Evolutionary conservation across 1,284 basidiomycete genomes (phyloP), one percentile per base, ranked within the genome.

Genomic region (Marasmius fiardii): DNA sequence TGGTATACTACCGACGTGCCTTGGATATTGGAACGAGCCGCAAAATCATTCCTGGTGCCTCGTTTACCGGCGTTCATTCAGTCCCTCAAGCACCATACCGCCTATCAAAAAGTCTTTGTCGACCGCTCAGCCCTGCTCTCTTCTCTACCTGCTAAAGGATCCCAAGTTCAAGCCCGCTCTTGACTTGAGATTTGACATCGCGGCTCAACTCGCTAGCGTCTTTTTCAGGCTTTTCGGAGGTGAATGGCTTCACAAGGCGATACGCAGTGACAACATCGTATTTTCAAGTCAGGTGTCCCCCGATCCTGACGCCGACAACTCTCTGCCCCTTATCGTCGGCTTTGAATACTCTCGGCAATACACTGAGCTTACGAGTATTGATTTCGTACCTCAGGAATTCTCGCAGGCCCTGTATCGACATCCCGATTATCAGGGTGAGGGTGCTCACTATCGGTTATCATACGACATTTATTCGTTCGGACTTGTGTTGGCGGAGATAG

Each of bases 391-490:
- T 7, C 18, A 37, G 33, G 51, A 53, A 18, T 28, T 53, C 34
- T 23, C 23, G 1, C 43, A 57, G 24, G 51, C 51, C 43, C 4
- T 57, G 24, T 57, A 57, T 43, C 51, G 55, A 8, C 55, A 57
- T 34, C 55, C 55, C 5, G 55, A 57, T 37, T 57, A 57, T 26
- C 55, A 57, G 23, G 34, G 55, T 5, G 45, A 57, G 21, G 51
- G 51, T 10, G 47, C 26, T 11, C 23, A 24, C 11, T 58, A 58
- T 47, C 56, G 56, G 1, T 51, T 54, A 34, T 47, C 52, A 6
- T 54, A 58, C 37, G 56, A 58, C 34, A 43, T 58, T 16, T 54
- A 53, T 51, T 51, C 56, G 16, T 58, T 54, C 39, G 56, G 56
- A 8, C 39, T 54, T 16, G 23, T 58, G 31, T 23, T 54, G 26